Percentiles rank a stretch among this genome's conserved stretches.
These are phyloP conservation scores for Fusarium agapanthi DNA, from an alignment of 2,329 filamentous ascomycete genomes.

Conservation along the genomic window DNA sequence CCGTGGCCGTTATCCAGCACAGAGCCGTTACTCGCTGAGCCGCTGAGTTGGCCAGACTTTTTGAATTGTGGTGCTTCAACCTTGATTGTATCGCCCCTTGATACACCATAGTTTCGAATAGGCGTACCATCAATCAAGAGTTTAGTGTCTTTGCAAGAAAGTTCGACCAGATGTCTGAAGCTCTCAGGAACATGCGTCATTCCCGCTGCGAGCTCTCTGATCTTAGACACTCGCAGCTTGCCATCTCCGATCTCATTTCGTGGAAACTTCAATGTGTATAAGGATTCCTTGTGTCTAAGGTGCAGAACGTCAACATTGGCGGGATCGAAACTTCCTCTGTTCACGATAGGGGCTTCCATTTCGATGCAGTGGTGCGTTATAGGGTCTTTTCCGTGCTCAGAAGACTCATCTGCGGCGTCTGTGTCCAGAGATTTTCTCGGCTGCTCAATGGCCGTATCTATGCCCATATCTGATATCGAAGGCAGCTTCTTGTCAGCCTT, in stretches of 20 bases:
- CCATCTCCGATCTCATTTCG: neutral
- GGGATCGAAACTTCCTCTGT: accelerated
- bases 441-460: accelerated
- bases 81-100: accelerated
- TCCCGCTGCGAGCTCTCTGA: neutral
- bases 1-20: accelerated
- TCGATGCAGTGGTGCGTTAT: accelerated
- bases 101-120: neutral
- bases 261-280: accelerated
- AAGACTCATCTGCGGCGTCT: too few species aligned
- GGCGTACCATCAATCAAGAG: neutral
- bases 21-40: accelerated
- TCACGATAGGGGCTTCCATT: accelerated
- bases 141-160: neutral
- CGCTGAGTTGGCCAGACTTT: accelerated
- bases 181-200: accelerated
- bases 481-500: slow-evolving; percentile 76
- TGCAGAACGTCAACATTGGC: neutral
- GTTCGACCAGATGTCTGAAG: neutral
- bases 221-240: neutral
- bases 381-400: accelerated
- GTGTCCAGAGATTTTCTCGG: accelerated
- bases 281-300: neutral
- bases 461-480: slow-evolving; percentile 20
- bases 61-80: neutral